Conservation (phyloP, 2,329 filamentous ascomycete genomes). For the Venturia oleaginea region DNA sequence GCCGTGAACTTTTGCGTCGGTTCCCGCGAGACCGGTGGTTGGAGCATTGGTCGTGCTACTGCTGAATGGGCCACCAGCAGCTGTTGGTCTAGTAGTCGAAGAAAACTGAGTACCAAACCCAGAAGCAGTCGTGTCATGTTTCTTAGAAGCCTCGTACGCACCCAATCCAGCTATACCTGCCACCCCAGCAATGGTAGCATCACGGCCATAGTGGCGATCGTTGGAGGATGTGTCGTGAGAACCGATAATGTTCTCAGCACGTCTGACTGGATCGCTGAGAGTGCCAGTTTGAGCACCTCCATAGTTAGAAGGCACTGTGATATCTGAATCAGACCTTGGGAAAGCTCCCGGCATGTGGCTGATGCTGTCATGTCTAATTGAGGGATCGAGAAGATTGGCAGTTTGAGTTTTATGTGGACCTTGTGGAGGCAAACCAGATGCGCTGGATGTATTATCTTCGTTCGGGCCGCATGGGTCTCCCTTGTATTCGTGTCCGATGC, state of each 20-base stretch:
- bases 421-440: neutral
- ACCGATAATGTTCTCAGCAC: neutral
- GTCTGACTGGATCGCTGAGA: neutral
- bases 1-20: neutral
- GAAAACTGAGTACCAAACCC: neutral
- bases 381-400: conserved; percentile 1
- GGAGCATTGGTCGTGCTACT: neutral
- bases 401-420: conserved; percentile 7
- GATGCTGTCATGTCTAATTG: neutral
- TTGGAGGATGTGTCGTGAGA: neutral
- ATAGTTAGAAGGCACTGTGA: neutral
- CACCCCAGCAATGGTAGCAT: neutral
- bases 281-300: neutral
- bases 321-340: neutral
- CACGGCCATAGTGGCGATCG: neutral
- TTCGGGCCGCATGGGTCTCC: conserved; percentile 3
- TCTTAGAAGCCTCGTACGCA: neutral
- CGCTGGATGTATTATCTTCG: neutral
- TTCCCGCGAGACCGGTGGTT: neutral
- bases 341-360: conserved; percentile 2
- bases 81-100: neutral
- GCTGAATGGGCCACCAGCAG: neutral
- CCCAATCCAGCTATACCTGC: neutral
- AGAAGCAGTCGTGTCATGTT: neutral
- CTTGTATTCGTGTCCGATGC: neutral